These are phyloP conservation scores for Uronychia setigera DNA, from an alignment of 73 alveolate species.

Conservation along the genomic window DNA sequence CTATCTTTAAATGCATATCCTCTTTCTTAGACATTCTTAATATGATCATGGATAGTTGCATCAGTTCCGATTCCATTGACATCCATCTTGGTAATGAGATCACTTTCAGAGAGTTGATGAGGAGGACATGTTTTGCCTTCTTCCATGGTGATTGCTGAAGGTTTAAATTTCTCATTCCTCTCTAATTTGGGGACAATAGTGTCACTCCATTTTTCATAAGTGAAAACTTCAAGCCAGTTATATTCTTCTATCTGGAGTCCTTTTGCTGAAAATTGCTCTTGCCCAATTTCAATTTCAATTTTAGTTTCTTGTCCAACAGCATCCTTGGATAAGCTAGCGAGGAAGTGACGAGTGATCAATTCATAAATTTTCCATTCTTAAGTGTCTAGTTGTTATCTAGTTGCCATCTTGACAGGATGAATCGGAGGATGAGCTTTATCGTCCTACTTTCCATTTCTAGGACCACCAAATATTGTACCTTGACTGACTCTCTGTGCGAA, in stretches of 20 bases:
- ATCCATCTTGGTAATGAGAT: constrained; percentile 94
- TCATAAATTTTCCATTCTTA: constrained; percentile 92
- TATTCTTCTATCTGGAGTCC: constrained; percentile 83
- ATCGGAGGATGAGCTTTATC: constrained; percentile 99
- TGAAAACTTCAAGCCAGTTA: constrained; percentile 88
- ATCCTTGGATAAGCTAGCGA: constrained; percentile 94
- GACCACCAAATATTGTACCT: constrained; percentile 73
- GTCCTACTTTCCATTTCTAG: constrained; percentile 91
- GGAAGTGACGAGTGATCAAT: constrained; percentile 91
- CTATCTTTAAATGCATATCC: constrained; percentile 90
- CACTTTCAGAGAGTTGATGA: constrained; percentile 92
- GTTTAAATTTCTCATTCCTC: constrained; percentile 72
- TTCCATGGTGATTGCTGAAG: constrained; percentile 70
- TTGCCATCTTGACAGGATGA: constrained; percentile 93
- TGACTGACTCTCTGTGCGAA: constrained; percentile 73
- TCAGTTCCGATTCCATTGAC: constrained; percentile 98
- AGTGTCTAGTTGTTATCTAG: constrained; percentile 23
- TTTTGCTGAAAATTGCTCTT: constrained; percentile 80
- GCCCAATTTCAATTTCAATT: constrained; percentile 82
- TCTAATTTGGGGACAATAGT: constrained; percentile 82
- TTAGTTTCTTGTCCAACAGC: constrained; percentile 95
- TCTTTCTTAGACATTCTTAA: constrained; percentile 88
- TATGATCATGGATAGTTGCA: constrained; percentile 99
- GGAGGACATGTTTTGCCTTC: constrained; percentile 96
- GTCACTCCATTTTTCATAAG: constrained; percentile 88